Percentiles rank a stretch among this genome's conserved stretches.
These are phyloP conservation scores for Cucumis cinereus DNA, from an alignment of 306 rosid genomes.

Conservation along the genomic window DNA sequence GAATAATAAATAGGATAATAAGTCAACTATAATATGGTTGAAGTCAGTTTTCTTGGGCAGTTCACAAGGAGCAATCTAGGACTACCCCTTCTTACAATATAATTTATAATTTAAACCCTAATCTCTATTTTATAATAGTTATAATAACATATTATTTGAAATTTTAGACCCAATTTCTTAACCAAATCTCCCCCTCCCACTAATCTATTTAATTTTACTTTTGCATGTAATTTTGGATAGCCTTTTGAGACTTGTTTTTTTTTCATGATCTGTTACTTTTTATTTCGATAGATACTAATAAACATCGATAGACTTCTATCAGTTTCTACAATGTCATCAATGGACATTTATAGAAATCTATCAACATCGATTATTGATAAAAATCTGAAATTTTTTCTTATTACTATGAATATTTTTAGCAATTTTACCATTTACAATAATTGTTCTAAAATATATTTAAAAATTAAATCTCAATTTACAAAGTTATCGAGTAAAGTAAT, in stretches of 20 bases:
- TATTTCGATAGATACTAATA: too few relatives aligned
- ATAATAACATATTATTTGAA: background rate
- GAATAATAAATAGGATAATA: conserved; percentile 7
- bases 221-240: background rate
- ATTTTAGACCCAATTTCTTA: background rate
- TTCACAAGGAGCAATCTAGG: conserved; percentile 7
- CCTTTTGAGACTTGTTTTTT: too few relatives aligned
- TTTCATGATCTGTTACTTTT: background rate
- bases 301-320: too few relatives aligned
- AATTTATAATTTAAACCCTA: background rate
- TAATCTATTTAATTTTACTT: background rate
- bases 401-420: too few relatives aligned
- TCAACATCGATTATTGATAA: too few relatives aligned
- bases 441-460: too few relatives aligned
- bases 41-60: conserved; percentile 11
- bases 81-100: background rate
- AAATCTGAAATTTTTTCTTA: too few relatives aligned
- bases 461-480: too few relatives aligned
- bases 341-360: too few relatives aligned
- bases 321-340: too few relatives aligned
- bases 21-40: conserved; percentile 16
- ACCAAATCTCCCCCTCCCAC: background rate
- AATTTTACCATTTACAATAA: too few relatives aligned
- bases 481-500: too few relatives aligned
- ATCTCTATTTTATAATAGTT: background rate